Percentiles rank a stretch among this genome's conserved stretches.
phyloP scores from a whole-genome alignment of 352 stramenopile genomes.

The Phytopythium boreale region DNA sequence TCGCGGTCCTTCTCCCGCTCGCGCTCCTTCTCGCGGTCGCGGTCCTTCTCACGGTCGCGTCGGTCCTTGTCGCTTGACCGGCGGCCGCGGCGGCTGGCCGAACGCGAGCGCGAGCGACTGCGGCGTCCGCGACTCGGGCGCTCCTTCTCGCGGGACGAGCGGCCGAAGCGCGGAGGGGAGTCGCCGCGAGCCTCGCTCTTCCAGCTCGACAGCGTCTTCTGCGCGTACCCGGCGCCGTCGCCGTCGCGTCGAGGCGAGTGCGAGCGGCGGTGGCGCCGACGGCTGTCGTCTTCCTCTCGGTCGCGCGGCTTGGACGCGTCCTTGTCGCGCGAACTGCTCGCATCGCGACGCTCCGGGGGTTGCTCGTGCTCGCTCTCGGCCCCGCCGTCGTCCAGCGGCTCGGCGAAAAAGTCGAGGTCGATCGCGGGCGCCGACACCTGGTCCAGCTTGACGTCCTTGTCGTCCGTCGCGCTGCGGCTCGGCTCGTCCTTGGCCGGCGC shows the following conservation, averaged over 20 bases:
- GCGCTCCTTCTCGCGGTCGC: slow-evolving; percentile 31
- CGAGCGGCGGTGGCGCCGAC: slow-evolving; percentile 18
- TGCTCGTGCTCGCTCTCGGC: slow-evolving; percentile 38
- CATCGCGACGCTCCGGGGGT: slow-evolving; percentile 10
- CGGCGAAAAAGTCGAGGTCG: slow-evolving; percentile 76
- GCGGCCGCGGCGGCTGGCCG: slow-evolving; percentile 20
- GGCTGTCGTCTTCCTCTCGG: slow-evolving; percentile 23
- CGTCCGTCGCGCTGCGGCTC: slow-evolving; percentile 19
- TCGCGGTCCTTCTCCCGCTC: slow-evolving; percentile 29
- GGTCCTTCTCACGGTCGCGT: slow-evolving; percentile 14
- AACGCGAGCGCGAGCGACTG: slow-evolving; percentile 40
- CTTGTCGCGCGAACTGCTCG: slow-evolving; percentile 6
- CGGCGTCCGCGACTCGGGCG: slow-evolving; percentile 20
- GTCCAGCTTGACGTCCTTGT: slow-evolving; percentile 75
- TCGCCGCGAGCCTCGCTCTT: slow-evolving; percentile 21
- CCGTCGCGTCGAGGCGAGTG: slow-evolving; percentile 13
- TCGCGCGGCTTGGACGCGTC: slow-evolving; percentile 30
- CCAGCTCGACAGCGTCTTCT: slow-evolving; percentile 27
- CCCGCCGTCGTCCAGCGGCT: slow-evolving; percentile 43
- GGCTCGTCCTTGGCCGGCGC: slow-evolving; percentile 8
- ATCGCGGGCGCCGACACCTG: slow-evolving; percentile 78
- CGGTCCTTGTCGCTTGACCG: slow-evolving; percentile 26
- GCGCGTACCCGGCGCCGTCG: slow-evolving; percentile 18
- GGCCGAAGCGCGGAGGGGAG: slow-evolving; percentile 28
- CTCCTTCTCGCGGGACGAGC: slow-evolving; percentile 31